These are phyloP conservation scores for Alternaria triticimaculans DNA, from an alignment of 2,329 filamentous ascomycete genomes.

Conservation along the genomic window DNA sequence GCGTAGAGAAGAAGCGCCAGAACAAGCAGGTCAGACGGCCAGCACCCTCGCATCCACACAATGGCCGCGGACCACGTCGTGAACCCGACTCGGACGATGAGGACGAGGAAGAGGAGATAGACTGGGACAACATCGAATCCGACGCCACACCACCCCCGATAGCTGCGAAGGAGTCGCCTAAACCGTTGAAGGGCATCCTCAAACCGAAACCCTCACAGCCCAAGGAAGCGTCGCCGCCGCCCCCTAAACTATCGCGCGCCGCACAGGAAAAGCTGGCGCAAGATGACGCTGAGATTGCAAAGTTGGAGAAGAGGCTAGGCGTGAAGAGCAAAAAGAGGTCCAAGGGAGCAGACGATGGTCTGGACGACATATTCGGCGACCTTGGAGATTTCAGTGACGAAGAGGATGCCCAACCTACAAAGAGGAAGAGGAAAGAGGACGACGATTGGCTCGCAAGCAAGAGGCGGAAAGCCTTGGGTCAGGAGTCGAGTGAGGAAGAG, in stretches of 20 bases:
- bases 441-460: slow-evolving; percentile 67
- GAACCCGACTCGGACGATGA: slow-evolving; percentile 27
- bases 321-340: slow-evolving; percentile 75
- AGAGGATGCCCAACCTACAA: slow-evolving; percentile 55
- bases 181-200: slow-evolving; percentile 40
- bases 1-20: slow-evolving; percentile 65
- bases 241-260: slow-evolving; percentile 42
- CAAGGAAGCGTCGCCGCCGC: slow-evolving; percentile 22
- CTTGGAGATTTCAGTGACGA: slow-evolving; percentile 59
- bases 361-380: slow-evolving; percentile 78
- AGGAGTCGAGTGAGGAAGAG: slow-evolving; percentile 28
- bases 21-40: slow-evolving; percentile 29
- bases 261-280: slow-evolving; percentile 69
- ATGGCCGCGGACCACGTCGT: slow-evolving; percentile 20
- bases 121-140: slow-evolving; percentile 45
- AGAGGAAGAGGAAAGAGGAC: slow-evolving; percentile 65
- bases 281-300: slow-evolving; percentile 88
- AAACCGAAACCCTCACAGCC: slow-evolving; percentile 25
- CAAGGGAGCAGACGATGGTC: slow-evolving; percentile 78
- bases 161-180: slow-evolving; percentile 25
- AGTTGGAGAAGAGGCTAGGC: slow-evolving; percentile 85
- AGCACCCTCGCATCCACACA: slow-evolving; percentile 19
- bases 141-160: slow-evolving; percentile 30
- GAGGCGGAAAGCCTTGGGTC: slow-evolving; percentile 57
- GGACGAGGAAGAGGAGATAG: slow-evolving; percentile 33